Base-by-base conservation (phyloP, 2,329 filamentous ascomycete genomes). In the Aspergillus fructus region DNA sequence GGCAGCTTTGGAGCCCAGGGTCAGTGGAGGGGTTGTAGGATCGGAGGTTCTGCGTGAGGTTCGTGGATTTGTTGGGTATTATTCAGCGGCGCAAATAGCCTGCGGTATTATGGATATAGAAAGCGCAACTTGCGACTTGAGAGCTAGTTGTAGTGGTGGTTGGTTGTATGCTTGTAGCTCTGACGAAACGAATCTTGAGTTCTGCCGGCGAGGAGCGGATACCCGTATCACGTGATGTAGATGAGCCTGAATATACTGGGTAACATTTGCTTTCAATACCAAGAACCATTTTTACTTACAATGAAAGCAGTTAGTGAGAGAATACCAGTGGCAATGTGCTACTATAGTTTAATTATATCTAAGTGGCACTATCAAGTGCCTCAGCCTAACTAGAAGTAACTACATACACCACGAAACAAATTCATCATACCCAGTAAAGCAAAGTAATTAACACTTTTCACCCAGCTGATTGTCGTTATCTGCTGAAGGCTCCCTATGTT, bases 401-500 rank as follows among this genome's bases (percentile, higher is more conserved):
- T 48, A 46, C 48, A 21, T 54, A 54, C 49, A 51, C 48, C 43
- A 56, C 41, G 13, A 56, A 50, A 40, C 45, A 56, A 33, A 51
- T 43, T 3, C 33, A 21, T 40, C 34, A 23, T 39, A 17, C 30
- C 33, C 33, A 9, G 17, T 49, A 37, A 17, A 50, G 19, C 27
- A 55, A 50, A 41, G 34, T 15, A 37, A 37, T 37, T 37, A 15
- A 37, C 56, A 48, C 55, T 59, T 60, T 63, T 60, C 52, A 55
- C 48, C 62, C 37, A 39, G 53, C 49, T 56, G 51, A 59, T 59
- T 65, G 65, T 64, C 53, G 55, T 50, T 63, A 62, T 64, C 62
- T 63, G 57, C 62, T 56, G 59, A 47, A 62, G 49, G 62, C 50
- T 61, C 61, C 57, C 56, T 62, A 65, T 67, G 64, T 64, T 56